Evolutionary conservation across 768 basidiomycete genomes (phyloP).

Genomic region (Kwoniella europaea): DNA sequence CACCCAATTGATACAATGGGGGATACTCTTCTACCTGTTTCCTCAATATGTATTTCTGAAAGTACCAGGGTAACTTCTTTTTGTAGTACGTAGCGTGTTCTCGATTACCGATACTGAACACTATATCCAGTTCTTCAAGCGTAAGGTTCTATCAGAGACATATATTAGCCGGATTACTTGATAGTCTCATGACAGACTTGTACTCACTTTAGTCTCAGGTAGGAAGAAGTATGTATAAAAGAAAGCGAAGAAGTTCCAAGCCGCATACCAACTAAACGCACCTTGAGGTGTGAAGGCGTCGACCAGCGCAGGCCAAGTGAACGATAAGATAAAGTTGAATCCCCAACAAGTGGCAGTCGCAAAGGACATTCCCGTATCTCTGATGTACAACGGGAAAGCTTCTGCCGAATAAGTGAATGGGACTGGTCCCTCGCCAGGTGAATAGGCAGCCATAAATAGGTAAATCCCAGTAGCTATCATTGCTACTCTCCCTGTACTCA

Average conservation of each 20-base stretch:
- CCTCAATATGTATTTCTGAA: slow-evolving; percentile 42
- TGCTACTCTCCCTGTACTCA: slow-evolving; percentile 59
- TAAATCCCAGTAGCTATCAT: slow-evolving; percentile 58
- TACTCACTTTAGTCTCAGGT: slow-evolving; percentile 39
- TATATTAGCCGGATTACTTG: background rate
- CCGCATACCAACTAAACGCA: slow-evolving; percentile 72
- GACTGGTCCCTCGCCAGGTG: slow-evolving; percentile 79
- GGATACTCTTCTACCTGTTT: slow-evolving; percentile 13
- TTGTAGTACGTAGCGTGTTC: slow-evolving; percentile 43
- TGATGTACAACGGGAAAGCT: slow-evolving; percentile 81
- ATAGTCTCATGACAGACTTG: background rate
- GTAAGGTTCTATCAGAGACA: slow-evolving; percentile 19
- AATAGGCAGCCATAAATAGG: slow-evolving; percentile 47
- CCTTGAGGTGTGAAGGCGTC: slow-evolving; percentile 71
- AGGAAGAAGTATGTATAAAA: slow-evolving; percentile 50
- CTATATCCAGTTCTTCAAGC: slow-evolving; percentile 52
- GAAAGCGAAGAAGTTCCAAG: slow-evolving; percentile 34
- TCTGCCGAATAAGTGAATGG: slow-evolving; percentile 65
- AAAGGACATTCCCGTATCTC: slow-evolving; percentile 78
- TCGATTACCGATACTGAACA: slow-evolving; percentile 43
- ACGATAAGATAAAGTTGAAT: slow-evolving; percentile 39
- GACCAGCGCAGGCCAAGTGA: slow-evolving; percentile 69
- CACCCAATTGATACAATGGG: slow-evolving; percentile 14
- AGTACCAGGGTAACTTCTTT: slow-evolving; percentile 39
- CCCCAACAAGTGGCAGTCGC: slow-evolving; percentile 64